These are phyloP conservation scores for Rhinocladiella similis DNA, from an alignment of 2,329 filamentous ascomycete genomes.

Conservation along the genomic window DNA sequence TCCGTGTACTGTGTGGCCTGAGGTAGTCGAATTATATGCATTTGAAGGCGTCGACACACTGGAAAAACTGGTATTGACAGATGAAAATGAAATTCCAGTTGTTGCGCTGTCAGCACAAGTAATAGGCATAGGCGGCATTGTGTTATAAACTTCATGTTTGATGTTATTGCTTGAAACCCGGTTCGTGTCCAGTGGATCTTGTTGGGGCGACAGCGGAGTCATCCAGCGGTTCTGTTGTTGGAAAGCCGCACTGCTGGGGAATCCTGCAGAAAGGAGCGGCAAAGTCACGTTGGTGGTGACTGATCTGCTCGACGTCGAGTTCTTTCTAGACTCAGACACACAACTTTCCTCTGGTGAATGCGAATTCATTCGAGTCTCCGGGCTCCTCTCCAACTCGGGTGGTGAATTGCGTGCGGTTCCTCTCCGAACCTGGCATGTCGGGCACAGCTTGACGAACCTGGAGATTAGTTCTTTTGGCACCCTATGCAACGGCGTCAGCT, in stretches of 20 bases:
- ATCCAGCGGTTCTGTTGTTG: constrained; percentile 30
- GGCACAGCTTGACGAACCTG: constrained; percentile 53
- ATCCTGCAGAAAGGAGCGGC: constrained; percentile 24
- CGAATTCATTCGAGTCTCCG: constrained; percentile 12
- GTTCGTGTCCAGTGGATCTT: constrained; percentile 2
- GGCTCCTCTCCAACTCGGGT: constrained; percentile 20
- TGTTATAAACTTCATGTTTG: constrained; percentile 17
- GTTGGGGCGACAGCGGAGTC: constrained; percentile 21
- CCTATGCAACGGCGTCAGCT: constrained; percentile 34
- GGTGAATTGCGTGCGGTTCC: constrained; percentile 34
- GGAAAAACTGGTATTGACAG: constrained; percentile 11
- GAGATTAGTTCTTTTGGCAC: constrained; percentile 54
- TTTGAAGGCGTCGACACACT: constrained; percentile 7
- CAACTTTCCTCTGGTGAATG: constrained; percentile 11
- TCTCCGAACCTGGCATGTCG: constrained; percentile 50
- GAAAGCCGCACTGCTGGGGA: constrained; percentile 22
- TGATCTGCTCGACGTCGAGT: constrained; percentile 11
- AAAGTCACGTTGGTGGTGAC: constrained; percentile 6
- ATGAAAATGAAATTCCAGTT: constrained; percentile 11
- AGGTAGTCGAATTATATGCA: constrained; percentile 9
- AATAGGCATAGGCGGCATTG: constrained; percentile 15
- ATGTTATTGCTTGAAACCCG: background rate
- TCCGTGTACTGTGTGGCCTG: constrained; percentile 8
- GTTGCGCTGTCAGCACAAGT: constrained; percentile 14
- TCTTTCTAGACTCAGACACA: constrained; percentile 12